phyloP scores from a whole-genome alignment of 305 asterid species.

The Nicotiana rustica region DNA sequence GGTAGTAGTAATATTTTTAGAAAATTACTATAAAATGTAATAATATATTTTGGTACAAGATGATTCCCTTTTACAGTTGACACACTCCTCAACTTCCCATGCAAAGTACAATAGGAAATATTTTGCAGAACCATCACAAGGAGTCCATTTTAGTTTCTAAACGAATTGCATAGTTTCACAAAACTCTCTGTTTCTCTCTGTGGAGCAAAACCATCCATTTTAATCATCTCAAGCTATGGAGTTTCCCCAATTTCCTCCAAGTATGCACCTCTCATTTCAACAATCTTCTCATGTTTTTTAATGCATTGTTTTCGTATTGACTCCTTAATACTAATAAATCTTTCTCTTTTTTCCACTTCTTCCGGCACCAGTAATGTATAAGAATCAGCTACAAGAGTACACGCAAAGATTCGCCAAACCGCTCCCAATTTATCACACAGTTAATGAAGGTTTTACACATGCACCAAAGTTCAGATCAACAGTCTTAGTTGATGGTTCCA shows the following conservation, averaged over 20 bases:
- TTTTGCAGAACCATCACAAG: not conserved
- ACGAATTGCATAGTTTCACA: not conserved
- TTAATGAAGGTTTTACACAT: conserved; percentile 45
- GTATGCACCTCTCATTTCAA: conserved; percentile 19
- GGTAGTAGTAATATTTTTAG: no score
- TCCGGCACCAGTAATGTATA: conserved; percentile 24
- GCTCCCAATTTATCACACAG: conserved; percentile 37
- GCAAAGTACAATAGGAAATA: not conserved
- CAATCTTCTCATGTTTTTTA: not conserved
- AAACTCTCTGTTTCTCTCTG: no score
- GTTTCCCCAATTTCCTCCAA: not conserved
- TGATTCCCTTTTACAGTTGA: not conserved
- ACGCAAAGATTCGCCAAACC: conserved; percentile 40
- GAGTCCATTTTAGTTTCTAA: conserved; percentile 22
- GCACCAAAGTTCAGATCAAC: conserved; percentile 43
- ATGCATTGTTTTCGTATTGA: not conserved
- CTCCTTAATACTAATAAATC: not conserved
- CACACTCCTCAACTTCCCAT: not conserved
- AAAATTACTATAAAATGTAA: not conserved
- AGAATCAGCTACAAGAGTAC: conserved; percentile 44
- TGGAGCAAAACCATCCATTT: not conserved
- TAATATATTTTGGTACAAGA: conserved; percentile 13
- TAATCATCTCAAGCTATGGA: conserved; percentile 9
- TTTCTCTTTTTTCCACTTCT: no score
- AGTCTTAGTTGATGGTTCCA: conserved; percentile 35